Conservation (phyloP, 257 asterid species). For the Solanum chaucha region DNA sequence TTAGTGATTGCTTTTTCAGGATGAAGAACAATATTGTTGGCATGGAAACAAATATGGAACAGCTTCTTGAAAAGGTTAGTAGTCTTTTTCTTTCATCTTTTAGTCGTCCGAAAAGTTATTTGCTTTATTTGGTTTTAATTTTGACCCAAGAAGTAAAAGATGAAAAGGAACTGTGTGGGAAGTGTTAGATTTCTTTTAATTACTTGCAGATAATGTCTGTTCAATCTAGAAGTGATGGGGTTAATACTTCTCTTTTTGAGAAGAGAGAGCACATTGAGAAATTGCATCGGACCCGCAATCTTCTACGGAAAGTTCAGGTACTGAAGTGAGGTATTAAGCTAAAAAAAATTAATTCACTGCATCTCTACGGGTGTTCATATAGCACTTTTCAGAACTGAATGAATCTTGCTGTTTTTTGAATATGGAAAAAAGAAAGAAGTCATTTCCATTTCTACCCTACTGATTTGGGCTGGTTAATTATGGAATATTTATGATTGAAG, state of each 20-base stretch:
- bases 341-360: not conserved
- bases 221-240: conserved; percentile 94
- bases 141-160: not conserved
- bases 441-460: not conserved
- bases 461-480: not conserved
- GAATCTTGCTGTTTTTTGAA: not conserved
- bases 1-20: conserved; percentile 28
- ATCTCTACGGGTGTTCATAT: not conserved
- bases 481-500: not conserved
- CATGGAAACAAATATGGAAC: conserved; percentile 97
- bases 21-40: conserved; percentile 95
- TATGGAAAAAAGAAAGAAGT: not conserved
- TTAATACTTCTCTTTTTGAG: conserved; percentile 85
- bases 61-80: conserved; percentile 91
- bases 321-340: not conserved
- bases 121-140: not conserved
- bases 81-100: not conserved
- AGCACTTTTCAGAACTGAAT: not conserved
- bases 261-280: conserved; percentile 98
- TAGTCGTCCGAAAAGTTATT: not conserved
- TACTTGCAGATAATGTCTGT: conserved; percentile 82
- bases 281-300: conserved; percentile 93
- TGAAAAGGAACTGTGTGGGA: not conserved
- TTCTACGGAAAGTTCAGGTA: conserved; percentile 97
- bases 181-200: not conserved